Percentiles rank a stretch among this genome's conserved stretches.
phyloP scores from a whole-genome alignment of 2,329 filamentous ascomycete species.

The Raffaelea deltoideospora region DNA sequence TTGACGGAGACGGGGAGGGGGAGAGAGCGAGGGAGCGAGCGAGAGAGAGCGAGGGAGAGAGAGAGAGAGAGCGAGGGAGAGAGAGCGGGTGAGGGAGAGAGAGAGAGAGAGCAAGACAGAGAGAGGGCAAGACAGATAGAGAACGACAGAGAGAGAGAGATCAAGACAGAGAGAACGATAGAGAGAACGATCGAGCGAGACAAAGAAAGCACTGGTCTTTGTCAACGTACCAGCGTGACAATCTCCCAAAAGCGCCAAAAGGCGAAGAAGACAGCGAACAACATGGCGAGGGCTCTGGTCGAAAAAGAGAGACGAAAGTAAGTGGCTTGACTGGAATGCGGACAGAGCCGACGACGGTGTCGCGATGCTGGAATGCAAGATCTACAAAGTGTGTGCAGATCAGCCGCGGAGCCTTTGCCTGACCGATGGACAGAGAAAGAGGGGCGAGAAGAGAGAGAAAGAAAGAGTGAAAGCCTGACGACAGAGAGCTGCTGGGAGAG shows the following conservation, averaged over 20 bases:
- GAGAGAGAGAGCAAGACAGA: background rate
- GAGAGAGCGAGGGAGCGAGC: background rate
- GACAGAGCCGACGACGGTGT: no score
- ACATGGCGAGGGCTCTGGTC: constrained; percentile 35
- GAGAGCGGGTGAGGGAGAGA: no score
- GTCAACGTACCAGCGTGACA: constrained; percentile 36
- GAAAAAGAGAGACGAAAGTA: background rate
- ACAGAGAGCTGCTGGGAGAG: background rate
- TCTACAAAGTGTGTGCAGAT: no score
- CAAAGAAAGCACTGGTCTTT: background rate
- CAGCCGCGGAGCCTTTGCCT: no score
- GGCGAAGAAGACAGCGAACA: constrained; percentile 49
- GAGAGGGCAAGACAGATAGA: no score
- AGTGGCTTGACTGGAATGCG: background rate
- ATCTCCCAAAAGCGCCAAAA: constrained; percentile 48
- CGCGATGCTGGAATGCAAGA: no score
- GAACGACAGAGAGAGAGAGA: no score
- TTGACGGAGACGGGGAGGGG: background rate
- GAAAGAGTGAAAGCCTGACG: background rate
- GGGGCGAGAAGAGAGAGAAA: background rate
- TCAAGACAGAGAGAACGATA: background rate
- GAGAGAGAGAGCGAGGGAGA: background rate
- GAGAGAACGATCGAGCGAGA: background rate
- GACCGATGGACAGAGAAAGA: background rate
- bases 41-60: background rate